Conservation (phyloP, 2,329 filamentous ascomycete species). For the Monilinia fructigena region DNA sequence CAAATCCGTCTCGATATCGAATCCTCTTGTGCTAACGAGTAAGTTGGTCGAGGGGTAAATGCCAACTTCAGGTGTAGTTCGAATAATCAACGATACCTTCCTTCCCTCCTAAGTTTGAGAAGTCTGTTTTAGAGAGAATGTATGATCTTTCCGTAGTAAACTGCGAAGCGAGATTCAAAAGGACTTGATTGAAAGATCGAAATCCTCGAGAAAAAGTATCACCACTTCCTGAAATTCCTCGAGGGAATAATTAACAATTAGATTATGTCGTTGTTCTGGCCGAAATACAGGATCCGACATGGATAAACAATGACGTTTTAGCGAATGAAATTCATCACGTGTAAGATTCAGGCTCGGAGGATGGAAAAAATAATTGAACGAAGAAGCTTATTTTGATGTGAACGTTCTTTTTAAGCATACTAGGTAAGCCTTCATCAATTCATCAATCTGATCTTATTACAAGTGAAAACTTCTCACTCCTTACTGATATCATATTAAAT, state of each 20-base stretch:
- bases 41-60: constrained; percentile 7
- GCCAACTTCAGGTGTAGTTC: constrained; percentile 10
- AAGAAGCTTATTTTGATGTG: constrained; percentile 3
- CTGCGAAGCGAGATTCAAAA: background rate
- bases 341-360: background rate
- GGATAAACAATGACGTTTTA: constrained; percentile 16
- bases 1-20: background rate
- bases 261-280: background rate
- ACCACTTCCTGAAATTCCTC: background rate
- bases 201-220: background rate
- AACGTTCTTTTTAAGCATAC: constrained; percentile 4
- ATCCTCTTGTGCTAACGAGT: background rate
- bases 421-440: background rate
- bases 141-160: background rate
- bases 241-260: background rate
- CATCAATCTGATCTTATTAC: background rate
- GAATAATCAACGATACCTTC: constrained; percentile 3
- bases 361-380: background rate
- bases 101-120: constrained; percentile 3
- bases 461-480: too few relatives aligned
- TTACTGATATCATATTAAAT: background rate
- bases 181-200: background rate
- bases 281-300: background rate
- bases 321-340: constrained; percentile 11
- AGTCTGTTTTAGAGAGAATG: background rate